Percentiles rank a stretch among this genome's conserved stretches.
Conservation (phyloP, 2,329 filamentous ascomycete species). For the Aspergillus sp. region DNA sequence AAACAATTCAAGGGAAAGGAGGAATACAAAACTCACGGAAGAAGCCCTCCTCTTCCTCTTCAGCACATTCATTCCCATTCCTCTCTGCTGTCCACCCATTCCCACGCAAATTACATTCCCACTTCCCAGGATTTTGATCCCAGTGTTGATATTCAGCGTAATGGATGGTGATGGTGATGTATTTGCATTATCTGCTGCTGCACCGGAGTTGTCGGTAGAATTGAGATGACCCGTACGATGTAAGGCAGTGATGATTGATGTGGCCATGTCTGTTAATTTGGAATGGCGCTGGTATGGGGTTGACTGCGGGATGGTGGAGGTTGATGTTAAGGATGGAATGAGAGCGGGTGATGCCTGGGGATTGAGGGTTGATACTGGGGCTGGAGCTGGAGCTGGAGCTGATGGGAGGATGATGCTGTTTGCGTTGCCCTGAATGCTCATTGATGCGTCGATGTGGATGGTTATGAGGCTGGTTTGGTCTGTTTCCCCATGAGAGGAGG, state of each 20-base stretch:
- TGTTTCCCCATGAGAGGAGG: background rate
- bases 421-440: conserved; percentile 35
- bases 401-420: conserved; percentile 35
- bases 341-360: background rate
- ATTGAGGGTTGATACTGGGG: background rate
- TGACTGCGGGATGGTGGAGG: conserved; percentile 13
- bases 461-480: conserved; percentile 22
- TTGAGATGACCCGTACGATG: conserved; percentile 20
- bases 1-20: too few species aligned
- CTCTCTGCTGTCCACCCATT: too few species aligned
- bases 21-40: too few species aligned
- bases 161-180: conserved; percentile 7
- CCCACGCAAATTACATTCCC: conserved; percentile 29
- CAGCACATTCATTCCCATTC: background rate
- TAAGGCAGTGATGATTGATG: conserved; percentile 26
- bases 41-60: background rate
- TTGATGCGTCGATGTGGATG: conserved; percentile 40
- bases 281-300: conserved; percentile 25
- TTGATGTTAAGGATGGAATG: background rate
- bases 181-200: background rate
- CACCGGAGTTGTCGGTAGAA: conserved; percentile 5
- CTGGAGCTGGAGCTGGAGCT: background rate
- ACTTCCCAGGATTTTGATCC: conserved; percentile 31
- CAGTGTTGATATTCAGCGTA: conserved; percentile 31
- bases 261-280: conserved; percentile 29